Base-by-base conservation (phyloP, 306 rosid species). In the Sechiopsis laciniata region DNA sequence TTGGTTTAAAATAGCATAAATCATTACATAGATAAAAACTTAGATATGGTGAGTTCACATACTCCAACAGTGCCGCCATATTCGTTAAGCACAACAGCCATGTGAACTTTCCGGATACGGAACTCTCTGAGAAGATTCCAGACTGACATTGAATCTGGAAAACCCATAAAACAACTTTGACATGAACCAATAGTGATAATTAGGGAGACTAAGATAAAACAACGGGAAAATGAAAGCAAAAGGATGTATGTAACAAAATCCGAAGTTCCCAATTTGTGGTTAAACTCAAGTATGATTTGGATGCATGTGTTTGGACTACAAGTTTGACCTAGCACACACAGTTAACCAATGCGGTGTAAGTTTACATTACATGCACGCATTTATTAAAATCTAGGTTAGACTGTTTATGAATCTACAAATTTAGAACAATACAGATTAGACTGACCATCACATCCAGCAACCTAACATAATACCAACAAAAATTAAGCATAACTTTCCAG, bases 41-140 rank as follows among this genome's bases (percentile, higher is more conserved):
- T 70, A 68, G n/a, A 63, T 19, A 48, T 16, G 74, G 74, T 20
- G 74, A 3, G 68, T 69, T 48, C 40, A 88, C 97, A 50, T 87
- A 95, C 99, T 79, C 99, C 99, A 42, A 95, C 88, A 80, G 99
- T 95, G 82, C 99, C 99, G 67, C 99, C 99, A 37, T 95, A 95
- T 86, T 95, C 99, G 0, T 95, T 95, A 74, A 89, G 96, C 78
- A 95, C 97, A 62, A 95, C 96, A 21, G 99, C 97, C 97, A 95
- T 95, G 97, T 95, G 99, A 83, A 95, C 99, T 78, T 95, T 91
- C 80, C 96, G 85, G 82, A 95, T 91, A 79, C 97, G 89, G 62
- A 95, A 95, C 87, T 95, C 99, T 80, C 99, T 86, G 71, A 95
- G 97, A 87, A 95, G 99, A 88, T 95, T 91, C 99, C 99, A 95